Conservation (phyloP, 305 asterid genomes). For the Petunia hybrid region DNA sequence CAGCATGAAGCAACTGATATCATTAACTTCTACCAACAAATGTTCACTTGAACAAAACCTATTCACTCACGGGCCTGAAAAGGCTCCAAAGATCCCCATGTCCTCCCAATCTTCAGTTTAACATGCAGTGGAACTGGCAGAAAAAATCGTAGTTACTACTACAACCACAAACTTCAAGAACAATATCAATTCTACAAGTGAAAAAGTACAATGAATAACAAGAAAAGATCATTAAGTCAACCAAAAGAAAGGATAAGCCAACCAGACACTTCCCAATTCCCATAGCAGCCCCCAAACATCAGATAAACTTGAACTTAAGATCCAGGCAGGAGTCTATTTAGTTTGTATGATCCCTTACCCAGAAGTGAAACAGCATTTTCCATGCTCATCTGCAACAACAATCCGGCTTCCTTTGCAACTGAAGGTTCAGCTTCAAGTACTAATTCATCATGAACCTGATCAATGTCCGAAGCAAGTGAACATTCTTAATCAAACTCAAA, state of each 20-base stretch:
- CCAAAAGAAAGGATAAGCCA: background rate
- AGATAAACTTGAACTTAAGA: conserved; percentile 24
- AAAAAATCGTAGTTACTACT: conserved; percentile 33
- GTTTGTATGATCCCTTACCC: conserved; percentile 55
- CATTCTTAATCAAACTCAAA: conserved; percentile 1
- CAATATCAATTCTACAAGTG: background rate
- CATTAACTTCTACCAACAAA: conserved; percentile 1
- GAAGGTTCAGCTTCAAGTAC: conserved; percentile 86
- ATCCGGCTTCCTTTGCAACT: conserved; percentile 81
- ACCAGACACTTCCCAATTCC: conserved; percentile 5
- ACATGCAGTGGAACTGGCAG: conserved; percentile 89
- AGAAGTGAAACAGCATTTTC: conserved; percentile 85
- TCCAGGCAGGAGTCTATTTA: background rate
- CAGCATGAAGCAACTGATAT: conserved; percentile 22
- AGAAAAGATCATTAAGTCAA: conserved; percentile 14
- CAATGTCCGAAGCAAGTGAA: conserved; percentile 12
- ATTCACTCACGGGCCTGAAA: conserved; percentile 51
- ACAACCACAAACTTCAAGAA: conserved; percentile 25
- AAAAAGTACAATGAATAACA: background rate
- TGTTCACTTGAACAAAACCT: background rate
- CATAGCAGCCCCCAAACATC: conserved; percentile 8
- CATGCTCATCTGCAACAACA: conserved; percentile 80
- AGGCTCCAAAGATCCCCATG: conserved; percentile 96
- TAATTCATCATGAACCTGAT: conserved; percentile 94
- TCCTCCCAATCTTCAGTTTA: conserved; percentile 84